Evolutionary conservation across 108 stramenopile genomes (phyloP), one percentile per base, ranked within the genome.

Genomic region (Nannochloropsis gaditana): DNA sequence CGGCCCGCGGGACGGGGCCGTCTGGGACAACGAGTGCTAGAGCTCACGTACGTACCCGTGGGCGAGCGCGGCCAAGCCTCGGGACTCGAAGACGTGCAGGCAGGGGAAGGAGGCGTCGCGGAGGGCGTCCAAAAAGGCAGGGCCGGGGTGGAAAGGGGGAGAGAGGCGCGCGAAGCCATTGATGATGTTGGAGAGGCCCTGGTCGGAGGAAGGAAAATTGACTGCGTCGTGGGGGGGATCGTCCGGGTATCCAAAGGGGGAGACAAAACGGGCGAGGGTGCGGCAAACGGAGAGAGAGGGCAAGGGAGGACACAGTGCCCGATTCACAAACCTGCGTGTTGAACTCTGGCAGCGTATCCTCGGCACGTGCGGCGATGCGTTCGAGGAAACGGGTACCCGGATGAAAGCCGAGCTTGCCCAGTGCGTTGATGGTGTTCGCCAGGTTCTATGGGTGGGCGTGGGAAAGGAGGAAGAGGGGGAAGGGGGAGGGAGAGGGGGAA

Each of bases 381-480:
- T 50, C 47, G 11, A 50, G 47, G 47, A 50, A 50, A 15, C 11
- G 11, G 47, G 15, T 50, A 10, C 47, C 47, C 10, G 47, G 47
- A 50, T 50, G 47, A 15, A 50, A 50, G 47, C 47, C 47, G 47
- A 50, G 47, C 47, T 50, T 50, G 47, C 47, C 47, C 47, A 50
- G 47, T 10, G 47, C 47, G 15, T 50, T 50, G 11, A 50, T 50
- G 11, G 47, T 50, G 47, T 50, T 50, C 11, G 47, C 47, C 47
- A 50, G 47, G 15, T 15, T 73, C 59, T 3, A 31, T 31, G 31
- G 31, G 31, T 1, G 31, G 59, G 6, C 15, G n/a, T 1, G 6
- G 59, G 59, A 0, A 73, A 8, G 59, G 59, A 73, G 59, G 59
- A n/a, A 73, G 59, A n/a, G 59, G n/a, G 59, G 59, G 59, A 73